A percentile compares a stretch with the other conserved stretches of the same genome.
Evolutionary conservation across 208 protist species (phyloP).

Genomic region (Trypanosoma cruzi): DNA sequence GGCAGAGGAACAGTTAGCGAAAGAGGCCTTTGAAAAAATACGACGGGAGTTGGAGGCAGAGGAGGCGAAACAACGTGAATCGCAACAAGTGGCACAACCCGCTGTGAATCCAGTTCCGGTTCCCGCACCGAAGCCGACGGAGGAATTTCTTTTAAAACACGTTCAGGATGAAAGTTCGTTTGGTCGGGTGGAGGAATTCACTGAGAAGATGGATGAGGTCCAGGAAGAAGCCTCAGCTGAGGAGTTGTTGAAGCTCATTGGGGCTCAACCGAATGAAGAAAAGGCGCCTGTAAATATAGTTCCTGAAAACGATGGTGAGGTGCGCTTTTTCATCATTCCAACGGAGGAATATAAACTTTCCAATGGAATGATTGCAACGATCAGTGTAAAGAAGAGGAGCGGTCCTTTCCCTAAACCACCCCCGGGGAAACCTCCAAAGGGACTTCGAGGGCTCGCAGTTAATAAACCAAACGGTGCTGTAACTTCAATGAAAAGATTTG

Average conservation of each 20-base stretch:
- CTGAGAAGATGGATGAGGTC: constrained; percentile 7
- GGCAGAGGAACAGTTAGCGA: constrained; percentile 52
- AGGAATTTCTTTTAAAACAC: constrained; percentile 58
- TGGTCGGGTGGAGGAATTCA: constrained; percentile 19
- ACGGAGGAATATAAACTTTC: constrained; percentile 79
- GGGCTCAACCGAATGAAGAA: constrained; percentile 32
- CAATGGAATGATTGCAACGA: constrained; percentile 59
- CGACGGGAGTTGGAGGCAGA: constrained; percentile 46
- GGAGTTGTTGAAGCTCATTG: constrained; percentile 72
- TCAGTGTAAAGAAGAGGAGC: constrained; percentile 55
- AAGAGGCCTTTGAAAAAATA: constrained; percentile 58
- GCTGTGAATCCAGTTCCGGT: constrained; percentile 5
- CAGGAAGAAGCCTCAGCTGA: constrained; percentile 35
- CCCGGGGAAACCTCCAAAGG: constrained; percentile 56
- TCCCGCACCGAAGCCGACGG: not conserved
- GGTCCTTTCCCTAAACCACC: constrained; percentile 67
- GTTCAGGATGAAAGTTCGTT: constrained; percentile 67
- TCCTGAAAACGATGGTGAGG: constrained; percentile 23
- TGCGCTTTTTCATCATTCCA: constrained; percentile 49
- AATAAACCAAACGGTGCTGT: constrained; percentile 6
- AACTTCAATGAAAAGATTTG: constrained; percentile 11
- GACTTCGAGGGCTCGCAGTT: constrained; percentile 23
- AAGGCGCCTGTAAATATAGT: constrained; percentile 11
- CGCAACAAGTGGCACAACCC: constrained; percentile 3
- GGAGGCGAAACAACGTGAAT: constrained; percentile 32